A percentile compares a stretch with the other conserved stretches of the same genome.
These are phyloP conservation scores for Plenodomus tracheiphilus DNA, from an alignment of 2,329 filamentous ascomycete species.

Conservation along the genomic window DNA sequence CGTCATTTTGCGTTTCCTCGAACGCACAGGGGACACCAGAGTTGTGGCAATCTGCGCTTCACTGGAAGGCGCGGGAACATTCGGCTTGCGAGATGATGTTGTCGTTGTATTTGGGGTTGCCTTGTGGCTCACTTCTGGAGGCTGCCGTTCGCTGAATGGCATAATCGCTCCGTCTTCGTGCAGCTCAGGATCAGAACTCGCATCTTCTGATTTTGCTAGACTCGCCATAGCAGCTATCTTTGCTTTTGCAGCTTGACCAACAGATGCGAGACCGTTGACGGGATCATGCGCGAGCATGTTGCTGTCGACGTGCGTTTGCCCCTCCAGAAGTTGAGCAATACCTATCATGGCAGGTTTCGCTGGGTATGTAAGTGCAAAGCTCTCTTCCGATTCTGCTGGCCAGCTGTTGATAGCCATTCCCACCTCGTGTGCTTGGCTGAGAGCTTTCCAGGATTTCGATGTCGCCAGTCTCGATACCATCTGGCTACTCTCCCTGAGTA, in stretches of 20 bases:
- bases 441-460: constrained; percentile 67
- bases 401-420: constrained; percentile 73
- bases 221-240: constrained; percentile 27
- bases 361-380: constrained; percentile 66
- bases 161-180: constrained; percentile 2
- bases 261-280: constrained; percentile 22
- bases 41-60: neutral
- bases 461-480: constrained; percentile 63
- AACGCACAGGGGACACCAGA: constrained; percentile 17
- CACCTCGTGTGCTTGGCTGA: constrained; percentile 75
- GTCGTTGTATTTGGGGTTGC: constrained; percentile 24
- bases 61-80: neutral
- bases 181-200: constrained; percentile 11
- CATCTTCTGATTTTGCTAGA: constrained; percentile 16
- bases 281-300: constrained; percentile 31
- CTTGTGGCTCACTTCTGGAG: constrained; percentile 36
- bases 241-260: constrained; percentile 34
- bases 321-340: constrained; percentile 58
- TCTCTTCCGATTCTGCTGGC: constrained; percentile 60
- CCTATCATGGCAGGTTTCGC: constrained; percentile 60
- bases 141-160: constrained; percentile 40
- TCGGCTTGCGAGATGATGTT: constrained; percentile 21
- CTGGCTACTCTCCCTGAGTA: constrained; percentile 67
- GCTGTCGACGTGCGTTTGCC: constrained; percentile 58
- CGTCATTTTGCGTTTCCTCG: constrained; percentile 40